A percentile compares a stretch with the other conserved stretches of the same genome.
Evolutionary conservation across 345 rosid species (phyloP).

Genomic region (Cochlearia excelsa): DNA sequence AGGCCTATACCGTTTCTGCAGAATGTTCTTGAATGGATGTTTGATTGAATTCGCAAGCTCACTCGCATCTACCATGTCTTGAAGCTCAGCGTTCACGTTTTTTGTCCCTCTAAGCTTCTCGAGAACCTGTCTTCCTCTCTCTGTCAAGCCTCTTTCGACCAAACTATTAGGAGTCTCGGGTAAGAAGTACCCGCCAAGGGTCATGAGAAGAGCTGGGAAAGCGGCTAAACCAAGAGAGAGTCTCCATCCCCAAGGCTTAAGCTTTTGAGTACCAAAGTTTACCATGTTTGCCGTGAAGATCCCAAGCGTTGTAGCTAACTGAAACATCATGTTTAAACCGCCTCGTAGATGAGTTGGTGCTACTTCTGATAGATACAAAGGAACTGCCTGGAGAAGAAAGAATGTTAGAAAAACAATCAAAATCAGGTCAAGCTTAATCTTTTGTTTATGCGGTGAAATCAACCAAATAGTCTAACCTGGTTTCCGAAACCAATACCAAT

Average conservation of each 20-base stretch:
- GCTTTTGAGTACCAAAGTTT: conserved; percentile 76
- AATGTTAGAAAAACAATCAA: not conserved
- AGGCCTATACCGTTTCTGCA: conserved; percentile 67
- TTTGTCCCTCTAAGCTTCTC: conserved; percentile 76
- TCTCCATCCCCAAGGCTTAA: conserved; percentile 93
- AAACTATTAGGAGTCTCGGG: conserved; percentile 94
- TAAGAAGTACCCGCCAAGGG: conserved; percentile 64
- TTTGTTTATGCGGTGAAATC: not conserved
- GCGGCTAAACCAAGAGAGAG: conserved; percentile 91
- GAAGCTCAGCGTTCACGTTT: conserved; percentile 68
- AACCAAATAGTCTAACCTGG: conserved; percentile 50
- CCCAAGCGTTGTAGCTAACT: conserved; percentile 82
- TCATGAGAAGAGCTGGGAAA: conserved; percentile 74
- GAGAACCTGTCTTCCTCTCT: conserved; percentile 56
- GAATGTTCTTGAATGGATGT: conserved; percentile 82
- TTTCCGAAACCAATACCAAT: conserved; percentile 96
- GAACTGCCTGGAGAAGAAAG: conserved; percentile 57
- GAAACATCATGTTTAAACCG: conserved; percentile 91
- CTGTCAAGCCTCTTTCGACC: conserved; percentile 59
- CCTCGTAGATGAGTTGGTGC: conserved; percentile 95
- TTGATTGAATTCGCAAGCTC: conserved; percentile 78
- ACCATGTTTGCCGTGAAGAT: conserved; percentile 93
- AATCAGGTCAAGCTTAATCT: not conserved
- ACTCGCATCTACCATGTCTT: conserved; percentile 86
- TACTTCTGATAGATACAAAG: conserved; percentile 84